A percentile compares a stretch with the other conserved stretches of the same genome.
phyloP scores from a whole-genome alignment of 2,329 filamentous ascomycete species.

The Penicillium glabrum region DNA sequence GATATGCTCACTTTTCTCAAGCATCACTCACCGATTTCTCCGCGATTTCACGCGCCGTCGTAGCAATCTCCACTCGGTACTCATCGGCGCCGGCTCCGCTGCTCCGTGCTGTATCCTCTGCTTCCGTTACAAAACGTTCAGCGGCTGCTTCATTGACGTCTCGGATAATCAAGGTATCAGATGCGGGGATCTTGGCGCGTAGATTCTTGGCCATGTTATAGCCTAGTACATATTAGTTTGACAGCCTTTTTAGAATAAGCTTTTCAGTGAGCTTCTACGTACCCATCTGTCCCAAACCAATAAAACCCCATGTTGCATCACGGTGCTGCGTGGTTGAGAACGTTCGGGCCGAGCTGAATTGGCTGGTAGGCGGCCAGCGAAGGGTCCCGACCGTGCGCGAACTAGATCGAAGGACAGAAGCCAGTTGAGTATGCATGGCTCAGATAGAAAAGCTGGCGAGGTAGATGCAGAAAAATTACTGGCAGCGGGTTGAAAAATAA shows the following conservation, averaged over 20 bases:
- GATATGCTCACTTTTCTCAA: no score
- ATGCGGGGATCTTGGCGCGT: constrained; percentile 62
- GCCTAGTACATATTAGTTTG: constrained; percentile 43
- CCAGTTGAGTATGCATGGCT: constrained; percentile 16
- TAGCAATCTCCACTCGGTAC: constrained; percentile 55
- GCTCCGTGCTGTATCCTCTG: constrained; percentile 33
- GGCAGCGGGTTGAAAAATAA: no score
- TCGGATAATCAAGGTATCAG: constrained; percentile 63
- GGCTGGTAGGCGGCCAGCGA: constrained; percentile 15
- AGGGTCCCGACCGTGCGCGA: constrained; percentile 3
- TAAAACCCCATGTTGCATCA: constrained; percentile 58
- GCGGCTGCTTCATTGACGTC: constrained; percentile 63
- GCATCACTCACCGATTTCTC: constrained; percentile 62
- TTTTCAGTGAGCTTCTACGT: constrained; percentile 20
- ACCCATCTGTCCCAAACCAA: constrained; percentile 63
- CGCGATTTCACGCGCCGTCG: constrained; percentile 61
- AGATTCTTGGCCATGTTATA: constrained; percentile 74
- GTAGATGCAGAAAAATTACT: background rate
- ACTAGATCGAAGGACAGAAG: background rate
- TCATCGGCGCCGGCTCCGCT: constrained; percentile 33
- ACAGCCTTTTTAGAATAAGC: background rate
- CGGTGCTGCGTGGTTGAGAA: constrained; percentile 51
- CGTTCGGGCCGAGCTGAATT: constrained; percentile 19
- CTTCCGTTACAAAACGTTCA: constrained; percentile 58
- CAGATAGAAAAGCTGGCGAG: background rate